A percentile compares a stretch with the other conserved stretches of the same genome.
These are phyloP conservation scores for Populus simonii DNA, from an alignment of 345 rosid genomes.

Conservation along the genomic window DNA sequence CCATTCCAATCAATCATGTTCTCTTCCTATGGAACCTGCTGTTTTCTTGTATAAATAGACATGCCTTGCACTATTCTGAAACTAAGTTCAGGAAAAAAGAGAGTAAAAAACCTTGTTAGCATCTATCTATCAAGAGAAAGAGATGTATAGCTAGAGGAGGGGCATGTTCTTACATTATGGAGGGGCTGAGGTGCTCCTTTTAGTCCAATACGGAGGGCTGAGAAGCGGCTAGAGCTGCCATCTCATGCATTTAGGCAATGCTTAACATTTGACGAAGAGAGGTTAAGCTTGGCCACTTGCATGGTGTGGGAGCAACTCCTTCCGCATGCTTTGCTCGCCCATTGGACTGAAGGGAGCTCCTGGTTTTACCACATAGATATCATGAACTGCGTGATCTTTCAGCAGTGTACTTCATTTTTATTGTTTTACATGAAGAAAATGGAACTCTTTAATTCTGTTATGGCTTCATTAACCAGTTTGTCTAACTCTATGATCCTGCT, in stretches of 20 bases:
- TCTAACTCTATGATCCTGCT: not conserved
- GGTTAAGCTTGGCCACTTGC: conserved; percentile 43
- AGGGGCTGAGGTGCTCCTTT: conserved; percentile 47
- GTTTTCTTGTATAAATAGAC: not conserved
- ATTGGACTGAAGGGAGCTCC: conserved; percentile 86
- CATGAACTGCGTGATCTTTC: not conserved
- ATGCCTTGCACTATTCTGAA: not conserved
- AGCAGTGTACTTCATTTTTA: not conserved
- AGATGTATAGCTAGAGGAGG: not conserved
- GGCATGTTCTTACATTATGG: not conserved
- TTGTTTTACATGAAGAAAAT: not conserved
- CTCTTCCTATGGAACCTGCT: not conserved
- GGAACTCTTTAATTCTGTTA: not conserved
- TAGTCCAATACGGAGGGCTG: conserved; percentile 46
- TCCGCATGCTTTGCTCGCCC: conserved; percentile 43
- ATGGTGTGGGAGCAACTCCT: conserved; percentile 67
- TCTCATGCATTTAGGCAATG: conserved; percentile 48
- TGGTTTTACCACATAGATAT: not conserved
- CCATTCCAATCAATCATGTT: not conserved
- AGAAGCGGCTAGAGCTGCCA: conserved; percentile 59
- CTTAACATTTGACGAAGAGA: conserved; percentile 24
- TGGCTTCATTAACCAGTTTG: not conserved
- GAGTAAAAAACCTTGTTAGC: not conserved
- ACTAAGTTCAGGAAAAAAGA: not conserved
- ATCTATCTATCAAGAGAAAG: not conserved